Evolutionary conservation across 805 yeast species (phyloP), one percentile per base, ranked within the genome.

Genomic region (Nakazawaea wyomingensis): DNA sequence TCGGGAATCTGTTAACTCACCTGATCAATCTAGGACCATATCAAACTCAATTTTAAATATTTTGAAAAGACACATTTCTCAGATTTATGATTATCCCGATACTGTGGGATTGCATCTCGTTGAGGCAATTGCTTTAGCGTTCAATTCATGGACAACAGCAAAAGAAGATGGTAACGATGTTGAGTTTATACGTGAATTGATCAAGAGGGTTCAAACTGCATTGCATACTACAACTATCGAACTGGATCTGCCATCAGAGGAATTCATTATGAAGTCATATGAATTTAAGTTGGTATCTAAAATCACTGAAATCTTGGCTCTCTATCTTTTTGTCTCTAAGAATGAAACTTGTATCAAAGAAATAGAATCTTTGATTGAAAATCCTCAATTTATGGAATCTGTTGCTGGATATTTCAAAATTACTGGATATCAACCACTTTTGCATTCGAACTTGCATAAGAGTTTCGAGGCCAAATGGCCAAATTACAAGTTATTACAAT

Each of bases 91-190:
- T 37, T 74, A 74, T 41, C 87, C 91, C 1, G 72, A 78, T 41
- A 66, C 75, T 14, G 80, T 81, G n/a, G 74, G 82, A 19, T 72
- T 82, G 18, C 81, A 81, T 48, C 60, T 88, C 19, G 69, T 85
- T 17, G 89, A 85, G 56, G 79, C 95, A 0, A 69, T 89, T 21
- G 74, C 93, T 0, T 64, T 76, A 38, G 89, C 95, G 0, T 76
- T 81, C 53, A 85, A 85, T 56, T 75, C 87, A 0, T 85, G 96
- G 95, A 76, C 83, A 0, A 71, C 81, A 1, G 76, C 78, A 0
- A 72, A 76, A 40, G 74, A 76, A 34, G 67, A 68, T 41, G 74
- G 70, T 5, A 66, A 66, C 27, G 87, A 82, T 52, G 54, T 53
- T 18, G 57, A 57, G n/a, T 76, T 76, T 41, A 63, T 75, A 11